These are phyloP conservation scores for Agrocybe chaxingu DNA, from an alignment of 768 basidiomycete genomes.

Conservation along the genomic window DNA sequence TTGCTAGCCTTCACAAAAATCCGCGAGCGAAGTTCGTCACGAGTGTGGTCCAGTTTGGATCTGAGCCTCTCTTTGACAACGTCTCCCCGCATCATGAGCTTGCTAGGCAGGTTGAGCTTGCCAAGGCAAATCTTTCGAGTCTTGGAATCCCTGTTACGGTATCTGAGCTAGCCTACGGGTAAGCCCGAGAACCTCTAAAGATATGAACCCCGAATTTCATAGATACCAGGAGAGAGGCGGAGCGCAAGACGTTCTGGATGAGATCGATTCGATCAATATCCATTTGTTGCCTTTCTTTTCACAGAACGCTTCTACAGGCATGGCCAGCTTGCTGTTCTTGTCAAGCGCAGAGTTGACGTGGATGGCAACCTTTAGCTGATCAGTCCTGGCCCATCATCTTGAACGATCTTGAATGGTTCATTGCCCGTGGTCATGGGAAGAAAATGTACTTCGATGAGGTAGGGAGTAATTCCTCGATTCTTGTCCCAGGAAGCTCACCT, in stretches of 20 bases:
- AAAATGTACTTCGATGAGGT: conserved; percentile 65
- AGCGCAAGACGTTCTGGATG: conserved; percentile 48
- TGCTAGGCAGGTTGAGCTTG: conserved; percentile 40
- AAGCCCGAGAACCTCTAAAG: conserved; percentile 7
- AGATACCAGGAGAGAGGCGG: conserved; percentile 43
- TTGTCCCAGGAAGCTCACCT: neutral
- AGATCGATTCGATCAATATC: conserved; percentile 50
- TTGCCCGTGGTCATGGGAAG: conserved; percentile 50
- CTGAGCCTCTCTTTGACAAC: conserved; percentile 52
- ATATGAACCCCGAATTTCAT: neutral
- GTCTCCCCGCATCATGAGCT: conserved; percentile 42
- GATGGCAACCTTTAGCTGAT: conserved; percentile 26
- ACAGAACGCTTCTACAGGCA: conserved; percentile 43
- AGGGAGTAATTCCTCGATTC: conserved; percentile 26
- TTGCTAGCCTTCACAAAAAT: conserved; percentile 42
- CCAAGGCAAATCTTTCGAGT: conserved; percentile 39
- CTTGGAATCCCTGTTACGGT: conserved; percentile 57
- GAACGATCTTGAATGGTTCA: conserved; percentile 54
- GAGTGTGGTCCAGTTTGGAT: conserved; percentile 55
- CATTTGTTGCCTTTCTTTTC: conserved; percentile 63
- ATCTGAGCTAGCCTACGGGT: conserved; percentile 46
- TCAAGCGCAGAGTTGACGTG: neutral
- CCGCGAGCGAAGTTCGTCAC: conserved; percentile 52
- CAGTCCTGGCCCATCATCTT: conserved; percentile 51
- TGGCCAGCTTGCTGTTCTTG: neutral